Evolutionary conservation across 139 green algal species (phyloP).

Genomic region (Picochlorum sp.): DNA sequence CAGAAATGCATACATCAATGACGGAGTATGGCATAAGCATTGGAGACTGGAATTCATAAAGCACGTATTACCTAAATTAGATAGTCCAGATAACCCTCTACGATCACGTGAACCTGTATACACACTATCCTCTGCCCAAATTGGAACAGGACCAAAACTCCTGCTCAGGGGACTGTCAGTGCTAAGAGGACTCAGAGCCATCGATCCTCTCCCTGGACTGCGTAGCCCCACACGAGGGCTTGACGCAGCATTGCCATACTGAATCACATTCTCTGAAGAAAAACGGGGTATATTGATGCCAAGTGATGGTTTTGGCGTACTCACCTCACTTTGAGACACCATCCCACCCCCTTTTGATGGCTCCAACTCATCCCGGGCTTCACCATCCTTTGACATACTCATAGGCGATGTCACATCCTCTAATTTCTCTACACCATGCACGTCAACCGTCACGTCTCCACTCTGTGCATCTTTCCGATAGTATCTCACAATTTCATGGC

Average conservation of each 20-base stretch:
- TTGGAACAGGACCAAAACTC: constrained; percentile 6
- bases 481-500: no score
- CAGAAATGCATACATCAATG: constrained; percentile 75
- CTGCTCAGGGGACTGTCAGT: not conserved
- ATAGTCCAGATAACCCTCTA: constrained; percentile 56
- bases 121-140: constrained; percentile 25
- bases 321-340: no score
- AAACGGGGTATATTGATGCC: no score
- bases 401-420: not conserved
- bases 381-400: not conserved
- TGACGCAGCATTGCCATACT: not conserved
- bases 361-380: no score
- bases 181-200: not conserved
- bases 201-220: no score
- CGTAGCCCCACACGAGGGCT: no score
- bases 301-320: no score
- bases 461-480: constrained; percentile 13
- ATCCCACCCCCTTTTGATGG: no score
- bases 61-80: constrained; percentile 90
- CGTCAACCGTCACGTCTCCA: not conserved
- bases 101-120: constrained; percentile 8
- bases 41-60: constrained; percentile 94
- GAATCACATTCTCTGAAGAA: not conserved
- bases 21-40: constrained; percentile 80
- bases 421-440: not conserved